Base-by-base conservation (phyloP, 805 yeast genomes). In the Pichia membranifaciens region DNA sequence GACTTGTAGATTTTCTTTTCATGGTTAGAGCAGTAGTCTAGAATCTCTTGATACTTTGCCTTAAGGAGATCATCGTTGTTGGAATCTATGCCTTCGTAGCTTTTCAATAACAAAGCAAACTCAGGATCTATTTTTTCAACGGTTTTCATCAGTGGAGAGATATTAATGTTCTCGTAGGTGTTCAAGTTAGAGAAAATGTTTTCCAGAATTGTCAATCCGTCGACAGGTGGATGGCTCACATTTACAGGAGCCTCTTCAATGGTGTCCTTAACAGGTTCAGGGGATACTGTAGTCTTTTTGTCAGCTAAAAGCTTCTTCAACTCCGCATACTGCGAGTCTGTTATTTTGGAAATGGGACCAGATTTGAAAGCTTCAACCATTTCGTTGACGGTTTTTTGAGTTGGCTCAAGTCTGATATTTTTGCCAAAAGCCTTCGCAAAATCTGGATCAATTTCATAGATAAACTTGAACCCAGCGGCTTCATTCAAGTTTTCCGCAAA, bases 181-280 rank as follows among this genome's bases (percentile, higher is more conserved):
- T 57, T 56, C 47, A 60, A 54, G 34, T 59, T 49, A 17, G 58
- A 58, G 36, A 60, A 58, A 10, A 59, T 50, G 4, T 55, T 45
- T 34, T 49, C 52, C 21, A 52, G 41, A 13, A 52, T 53, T 12
- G 50, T 42, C 31, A 38, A 35, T 20, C 53, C 57, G 32, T 47
- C 55, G 20, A 46, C 36, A 23, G 22, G 22, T 15, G 15, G 29
- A 18, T 31, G 36, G 18, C 23, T 28, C 8, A 20, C 43, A 13
- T 37, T 20, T 5, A 21, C 42, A 12, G 43, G 46, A 33, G 31
- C 17, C 13, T 33, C 41, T 25, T 29, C 46, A 8, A n/a, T n/a
- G 15, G 33, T 29, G 15, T 15, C 15, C 4, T 16, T 12, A 6
- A 29, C 29, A 8, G 31, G 1, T 21, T 16, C 9, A 39, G 44